Base-by-base conservation (phyloP, 1,284 basidiomycete genomes). In the Apiotrichum akiyoshidainum region DNA sequence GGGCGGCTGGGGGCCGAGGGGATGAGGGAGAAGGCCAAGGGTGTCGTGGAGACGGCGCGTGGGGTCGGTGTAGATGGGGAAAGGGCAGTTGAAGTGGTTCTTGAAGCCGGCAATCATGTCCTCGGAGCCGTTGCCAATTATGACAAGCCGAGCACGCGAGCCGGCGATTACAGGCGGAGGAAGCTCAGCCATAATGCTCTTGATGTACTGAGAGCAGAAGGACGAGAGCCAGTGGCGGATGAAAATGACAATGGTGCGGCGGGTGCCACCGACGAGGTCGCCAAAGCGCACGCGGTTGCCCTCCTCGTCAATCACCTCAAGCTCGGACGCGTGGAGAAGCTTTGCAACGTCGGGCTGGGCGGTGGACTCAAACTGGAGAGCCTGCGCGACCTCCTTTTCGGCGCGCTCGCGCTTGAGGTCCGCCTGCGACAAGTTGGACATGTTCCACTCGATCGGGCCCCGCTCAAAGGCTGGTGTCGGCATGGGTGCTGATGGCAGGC, bases 181-280 rank as follows among this genome's bases (percentile, higher is more conserved):
- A 41, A 86, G 80, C 47, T 81, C 79, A 19, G 80, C 75, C 58
- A 82, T 71, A 58, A 92, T 80, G 37, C 85, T 85, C 54, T 84
- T 82, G 80, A 92, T 85, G 74, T 93, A 95, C 70, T 92, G 89
- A 70, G 91, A 89, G 73, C 89, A 90, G 35, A 86, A 78, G 4
- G 87, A 86, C 68, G 89, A 92, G 65, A 75, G 79, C 76, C 75
- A 79, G 66, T 79, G 77, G n/a, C 77, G 69, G 17, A 81, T 77
- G 61, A 82, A 81, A 49, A 79, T 70, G 53, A 92, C 85, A 57
- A 92, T 82, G 1, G 87, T 88, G 71, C 66, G 65, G 52, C 64
- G 55, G 4, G 54, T n/a, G 13, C 47, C 48, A 52, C 80, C 80
- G 71, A 90, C 87, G 33, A 94, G 73, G 49, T 88, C 84, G 2